A percentile compares a stretch with the other conserved stretches of the same genome.
These are phyloP conservation scores for Scheffersomyces lignicola DNA, from an alignment of 1,139 yeast genomes.

Conservation along the genomic window DNA sequence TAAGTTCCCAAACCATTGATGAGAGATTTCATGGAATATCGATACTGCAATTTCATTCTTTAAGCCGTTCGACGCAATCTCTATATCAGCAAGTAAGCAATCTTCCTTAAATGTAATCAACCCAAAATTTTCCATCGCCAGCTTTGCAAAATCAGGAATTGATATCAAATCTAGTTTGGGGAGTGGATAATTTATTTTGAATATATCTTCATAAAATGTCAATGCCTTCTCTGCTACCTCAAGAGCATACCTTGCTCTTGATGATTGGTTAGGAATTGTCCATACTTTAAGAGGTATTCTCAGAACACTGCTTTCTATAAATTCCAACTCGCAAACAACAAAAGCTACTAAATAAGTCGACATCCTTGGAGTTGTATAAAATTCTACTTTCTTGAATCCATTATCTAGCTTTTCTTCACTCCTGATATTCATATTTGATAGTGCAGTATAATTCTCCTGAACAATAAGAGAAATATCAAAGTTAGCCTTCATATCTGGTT, in stretches of 20 bases:
- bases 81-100: conserved; percentile 50
- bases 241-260: conserved; percentile 50
- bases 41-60: conserved; percentile 57
- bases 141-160: conserved; percentile 57
- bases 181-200: conserved; percentile 57
- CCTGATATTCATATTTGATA: conserved; percentile 78
- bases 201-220: conserved; percentile 49
- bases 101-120: conserved; percentile 56
- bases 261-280: conserved; percentile 53
- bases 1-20: conserved; percentile 65
- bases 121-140: conserved; percentile 67
- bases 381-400: conserved; percentile 49
- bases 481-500: conserved; percentile 79
- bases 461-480: conserved; percentile 68
- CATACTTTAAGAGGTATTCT: conserved; percentile 62
- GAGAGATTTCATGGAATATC: conserved; percentile 63
- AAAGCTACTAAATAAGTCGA: conserved; percentile 79
- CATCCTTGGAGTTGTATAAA: conserved; percentile 66
- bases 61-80: conserved; percentile 42
- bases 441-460: conserved; percentile 58
- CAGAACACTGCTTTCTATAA: conserved; percentile 62
- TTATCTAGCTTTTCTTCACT: conserved; percentile 44
- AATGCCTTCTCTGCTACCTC: conserved; percentile 53
- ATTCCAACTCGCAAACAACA: conserved; percentile 75
- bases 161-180: conserved; percentile 60